These are phyloP conservation scores for Candida michaelii DNA, from an alignment of 805 yeast genomes.

Conservation along the genomic window DNA sequence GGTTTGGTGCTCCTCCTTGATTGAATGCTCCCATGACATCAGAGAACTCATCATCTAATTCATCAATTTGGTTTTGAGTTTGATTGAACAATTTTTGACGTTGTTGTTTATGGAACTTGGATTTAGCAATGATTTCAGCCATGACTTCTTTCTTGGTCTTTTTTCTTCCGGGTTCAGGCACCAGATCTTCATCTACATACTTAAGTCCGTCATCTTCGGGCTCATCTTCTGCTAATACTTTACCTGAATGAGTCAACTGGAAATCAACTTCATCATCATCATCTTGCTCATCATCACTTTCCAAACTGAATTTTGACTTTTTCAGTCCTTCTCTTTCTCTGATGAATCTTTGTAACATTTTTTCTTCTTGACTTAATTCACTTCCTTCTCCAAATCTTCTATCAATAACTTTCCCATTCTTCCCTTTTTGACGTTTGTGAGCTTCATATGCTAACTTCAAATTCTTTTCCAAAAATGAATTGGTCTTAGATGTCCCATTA, in stretches of 20 bases:
- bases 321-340: constrained; percentile 72
- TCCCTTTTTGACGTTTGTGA: constrained; percentile 61
- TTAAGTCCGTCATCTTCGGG: constrained; percentile 26
- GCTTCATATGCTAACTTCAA: constrained; percentile 64
- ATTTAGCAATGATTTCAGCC: constrained; percentile 82
- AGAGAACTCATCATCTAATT: constrained; percentile 71
- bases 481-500: constrained; percentile 22
- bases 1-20: constrained; percentile 16
- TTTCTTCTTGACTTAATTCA: constrained; percentile 79
- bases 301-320: constrained; percentile 50
- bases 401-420: constrained; percentile 77
- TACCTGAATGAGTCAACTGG: constrained; percentile 77
- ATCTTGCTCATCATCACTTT: constrained; percentile 60
- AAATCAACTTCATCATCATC: constrained; percentile 43
- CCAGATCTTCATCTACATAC: constrained; percentile 39
- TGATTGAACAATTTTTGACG: constrained; percentile 66
- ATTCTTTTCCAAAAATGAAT: constrained; percentile 38
- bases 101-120: constrained; percentile 73
- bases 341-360: constrained; percentile 93
- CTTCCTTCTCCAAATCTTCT: constrained; percentile 91
- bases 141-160: constrained; percentile 82
- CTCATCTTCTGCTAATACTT: constrained; percentile 59
- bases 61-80: constrained; percentile 59
- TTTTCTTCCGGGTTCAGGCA: constrained; percentile 47
- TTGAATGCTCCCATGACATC: constrained; percentile 61